These are phyloP conservation scores for Moesziomyces aphidis DNA, from an alignment of 1,284 basidiomycete species.

Conservation along the genomic window DNA sequence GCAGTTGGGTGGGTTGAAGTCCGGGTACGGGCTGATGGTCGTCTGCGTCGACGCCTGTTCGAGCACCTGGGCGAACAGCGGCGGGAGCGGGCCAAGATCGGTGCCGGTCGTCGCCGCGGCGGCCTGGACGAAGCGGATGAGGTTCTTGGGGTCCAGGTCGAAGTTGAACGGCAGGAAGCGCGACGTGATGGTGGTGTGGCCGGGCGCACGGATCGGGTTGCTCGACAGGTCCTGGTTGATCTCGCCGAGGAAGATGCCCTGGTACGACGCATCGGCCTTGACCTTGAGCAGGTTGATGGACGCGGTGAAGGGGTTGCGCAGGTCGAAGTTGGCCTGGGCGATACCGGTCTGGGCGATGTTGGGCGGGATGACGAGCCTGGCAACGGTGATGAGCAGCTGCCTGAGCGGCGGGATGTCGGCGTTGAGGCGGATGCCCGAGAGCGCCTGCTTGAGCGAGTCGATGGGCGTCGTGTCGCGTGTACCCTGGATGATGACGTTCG, in stretches of 20 bases:
- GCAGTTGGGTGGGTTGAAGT: constrained; percentile 70
- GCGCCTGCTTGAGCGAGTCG: constrained; percentile 75
- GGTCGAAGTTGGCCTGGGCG: constrained; percentile 62
- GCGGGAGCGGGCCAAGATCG: constrained; percentile 76
- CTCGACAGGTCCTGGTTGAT: constrained; percentile 72
- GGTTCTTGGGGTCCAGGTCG: constrained; percentile 75
- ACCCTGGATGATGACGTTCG: constrained; percentile 75
- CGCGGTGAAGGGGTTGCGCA: constrained; percentile 81
- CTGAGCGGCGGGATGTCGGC: constrained; percentile 78
- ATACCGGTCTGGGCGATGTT: constrained; percentile 63
- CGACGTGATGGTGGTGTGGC: constrained; percentile 76
- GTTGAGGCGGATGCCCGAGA: constrained; percentile 75
- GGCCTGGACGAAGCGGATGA: constrained; percentile 74
- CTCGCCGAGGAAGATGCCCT: constrained; percentile 68
- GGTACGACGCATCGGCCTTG: constrained; percentile 72
- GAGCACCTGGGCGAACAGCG: constrained; percentile 74
- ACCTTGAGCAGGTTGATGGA: constrained; percentile 77
- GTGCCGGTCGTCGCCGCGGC: constrained; percentile 74
- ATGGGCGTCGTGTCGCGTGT: constrained; percentile 75
- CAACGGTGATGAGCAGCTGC: constrained; percentile 74
- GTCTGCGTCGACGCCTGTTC: constrained; percentile 75
- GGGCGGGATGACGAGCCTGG: constrained; percentile 64
- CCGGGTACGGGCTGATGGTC: constrained; percentile 72
- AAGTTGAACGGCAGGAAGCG: constrained; percentile 75
- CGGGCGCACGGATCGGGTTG: constrained; percentile 75